Percentiles rank a stretch among this genome's conserved stretches.
Conservation (phyloP, 139 green algal species). For the Closterium sp. region DNA sequence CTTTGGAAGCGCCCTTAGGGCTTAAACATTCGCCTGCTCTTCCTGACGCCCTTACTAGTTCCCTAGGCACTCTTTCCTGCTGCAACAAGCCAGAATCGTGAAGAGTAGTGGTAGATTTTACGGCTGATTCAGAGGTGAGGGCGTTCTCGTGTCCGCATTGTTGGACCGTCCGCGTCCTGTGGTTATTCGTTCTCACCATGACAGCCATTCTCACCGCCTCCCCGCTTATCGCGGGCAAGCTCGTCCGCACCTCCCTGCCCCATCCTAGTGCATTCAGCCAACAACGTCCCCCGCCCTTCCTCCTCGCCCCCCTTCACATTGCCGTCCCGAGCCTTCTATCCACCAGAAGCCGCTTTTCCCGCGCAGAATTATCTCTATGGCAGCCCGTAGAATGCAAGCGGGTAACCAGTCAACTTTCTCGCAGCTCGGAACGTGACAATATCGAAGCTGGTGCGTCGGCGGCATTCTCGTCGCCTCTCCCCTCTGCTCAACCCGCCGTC, state of each 20-base stretch:
- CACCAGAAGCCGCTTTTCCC: neutral
- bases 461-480: too few relatives aligned
- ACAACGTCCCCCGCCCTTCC: neutral
- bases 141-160: neutral
- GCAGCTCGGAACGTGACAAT: neutral
- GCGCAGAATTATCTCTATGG: too few relatives aligned
- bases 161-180: neutral
- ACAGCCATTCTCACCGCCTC: neutral
- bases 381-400: neutral
- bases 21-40: too few relatives aligned
- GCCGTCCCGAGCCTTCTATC: neutral
- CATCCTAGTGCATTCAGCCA: neutral
- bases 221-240: neutral
- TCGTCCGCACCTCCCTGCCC: neutral
- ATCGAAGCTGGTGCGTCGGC: neutral
- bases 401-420: neutral
- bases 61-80: too few relatives aligned
- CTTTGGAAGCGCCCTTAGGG: too few relatives aligned
- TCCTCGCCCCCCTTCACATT: neutral
- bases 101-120: too few relatives aligned
- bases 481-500: neutral
- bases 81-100: too few relatives aligned
- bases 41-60: too few relatives aligned
- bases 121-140: neutral
- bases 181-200: neutral